phyloP scores from a whole-genome alignment of 2,329 filamentous ascomycete species.

The Colletotrichum sidae region DNA sequence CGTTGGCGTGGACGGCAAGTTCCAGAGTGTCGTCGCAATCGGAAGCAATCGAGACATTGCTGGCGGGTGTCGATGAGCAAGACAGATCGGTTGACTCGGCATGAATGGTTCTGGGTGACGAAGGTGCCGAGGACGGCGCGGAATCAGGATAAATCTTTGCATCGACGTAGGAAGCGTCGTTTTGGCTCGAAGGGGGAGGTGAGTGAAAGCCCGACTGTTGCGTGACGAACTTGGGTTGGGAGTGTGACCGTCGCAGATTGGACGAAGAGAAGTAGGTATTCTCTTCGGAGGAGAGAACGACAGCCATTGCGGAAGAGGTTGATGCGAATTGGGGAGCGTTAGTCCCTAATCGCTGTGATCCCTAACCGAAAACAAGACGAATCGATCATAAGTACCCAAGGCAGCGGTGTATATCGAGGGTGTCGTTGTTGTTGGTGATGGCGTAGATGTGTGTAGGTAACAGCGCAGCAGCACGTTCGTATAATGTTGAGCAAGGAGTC shows the following conservation, averaged over 20 bases:
- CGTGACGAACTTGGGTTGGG: constrained; percentile 66
- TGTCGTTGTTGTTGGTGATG: constrained; percentile 10
- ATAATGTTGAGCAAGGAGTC: constrained; percentile 31
- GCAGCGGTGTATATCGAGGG: background rate
- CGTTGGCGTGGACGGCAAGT: constrained; percentile 60
- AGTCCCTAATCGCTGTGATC: constrained; percentile 31
- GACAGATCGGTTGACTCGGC: constrained; percentile 68
- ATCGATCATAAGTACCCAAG: constrained; percentile 27
- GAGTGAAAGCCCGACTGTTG: constrained; percentile 55
- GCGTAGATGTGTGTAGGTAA: constrained; percentile 7
- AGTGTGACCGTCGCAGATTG: constrained; percentile 69
- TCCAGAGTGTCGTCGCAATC: constrained; percentile 61
- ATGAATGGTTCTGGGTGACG: constrained; percentile 65
- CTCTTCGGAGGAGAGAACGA: constrained; percentile 69
- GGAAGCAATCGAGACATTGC: constrained; percentile 71
- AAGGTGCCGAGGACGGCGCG: constrained; percentile 64
- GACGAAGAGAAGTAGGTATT: constrained; percentile 66
- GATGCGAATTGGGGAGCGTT: constrained; percentile 31
- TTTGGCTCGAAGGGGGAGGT: constrained; percentile 58
- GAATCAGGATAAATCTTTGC: constrained; percentile 58
- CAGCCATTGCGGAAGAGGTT: constrained; percentile 58
- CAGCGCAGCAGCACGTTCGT: constrained; percentile 8
- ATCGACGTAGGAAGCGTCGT: constrained; percentile 60
- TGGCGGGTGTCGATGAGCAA: constrained; percentile 71
- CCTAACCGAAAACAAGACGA: constrained; percentile 15